Percentiles rank a stretch among this genome's conserved stretches.
Evolutionary conservation across 2,329 filamentous ascomycete genomes (phyloP).

Genomic region (Periglandula ipomoeae): DNA sequence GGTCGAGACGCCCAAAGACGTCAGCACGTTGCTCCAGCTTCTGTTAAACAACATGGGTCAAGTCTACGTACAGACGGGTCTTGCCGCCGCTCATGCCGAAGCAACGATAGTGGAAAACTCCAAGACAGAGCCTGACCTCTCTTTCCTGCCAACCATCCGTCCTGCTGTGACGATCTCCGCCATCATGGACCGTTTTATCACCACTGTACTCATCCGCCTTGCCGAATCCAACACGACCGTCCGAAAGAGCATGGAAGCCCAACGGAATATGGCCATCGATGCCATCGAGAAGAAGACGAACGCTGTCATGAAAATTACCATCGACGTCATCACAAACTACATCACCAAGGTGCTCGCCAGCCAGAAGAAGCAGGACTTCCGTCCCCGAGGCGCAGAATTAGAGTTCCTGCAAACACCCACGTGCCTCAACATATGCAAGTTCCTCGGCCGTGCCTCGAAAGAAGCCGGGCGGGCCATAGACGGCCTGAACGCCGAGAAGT

Average conservation of each 20-base stretch:
- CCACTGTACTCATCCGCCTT: conserved; percentile 81
- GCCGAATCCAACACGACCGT: conserved; percentile 86
- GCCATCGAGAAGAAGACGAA: conserved; percentile 79
- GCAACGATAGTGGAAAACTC: conserved; percentile 67
- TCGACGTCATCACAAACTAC: conserved; percentile 67
- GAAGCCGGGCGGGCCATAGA: conserved; percentile 62
- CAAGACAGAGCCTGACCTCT: conserved; percentile 80
- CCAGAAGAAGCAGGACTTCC: conserved; percentile 85
- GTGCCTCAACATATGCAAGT: conserved; percentile 71
- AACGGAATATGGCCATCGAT: conserved; percentile 62
- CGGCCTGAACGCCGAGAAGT: conserved; percentile 72
- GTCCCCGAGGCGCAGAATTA: conserved; percentile 71
- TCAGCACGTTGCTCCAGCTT: conserved; percentile 73
- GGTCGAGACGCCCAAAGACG: conserved; percentile 87
- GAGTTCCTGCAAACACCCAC: conserved; percentile 80
- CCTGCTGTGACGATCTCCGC: conserved; percentile 82
- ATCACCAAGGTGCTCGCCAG: conserved; percentile 59
- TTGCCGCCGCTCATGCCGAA: conserved; percentile 63
- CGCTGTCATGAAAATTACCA: conserved; percentile 45
- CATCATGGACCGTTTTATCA: conserved; percentile 86
- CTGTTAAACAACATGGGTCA: conserved; percentile 83
- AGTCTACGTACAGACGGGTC: conserved; percentile 60
- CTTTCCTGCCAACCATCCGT: conserved; percentile 70
- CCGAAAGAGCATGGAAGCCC: conserved; percentile 79
- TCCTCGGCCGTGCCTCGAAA: conserved; percentile 60